Conservation (phyloP, 306 rosid genomes). For the Cicer yamashitae region DNA sequence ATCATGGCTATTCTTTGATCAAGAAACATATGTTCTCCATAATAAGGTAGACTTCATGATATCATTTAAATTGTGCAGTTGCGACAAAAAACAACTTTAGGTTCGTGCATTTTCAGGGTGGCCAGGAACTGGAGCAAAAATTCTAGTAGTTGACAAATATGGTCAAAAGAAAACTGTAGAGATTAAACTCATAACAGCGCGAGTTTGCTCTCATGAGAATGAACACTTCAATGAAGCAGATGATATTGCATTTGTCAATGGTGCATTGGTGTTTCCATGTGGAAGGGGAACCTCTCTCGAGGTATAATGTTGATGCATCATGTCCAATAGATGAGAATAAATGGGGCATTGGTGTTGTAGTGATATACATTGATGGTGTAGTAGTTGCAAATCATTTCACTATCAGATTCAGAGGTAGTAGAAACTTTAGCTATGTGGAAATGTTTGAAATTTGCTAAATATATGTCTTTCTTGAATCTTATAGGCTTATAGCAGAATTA, state of each 20-base stretch:
- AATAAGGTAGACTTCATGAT: conserved; percentile 68
- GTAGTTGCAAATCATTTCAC: too few species aligned
- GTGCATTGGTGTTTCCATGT: conserved; percentile 75
- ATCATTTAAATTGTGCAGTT: conserved; percentile 45
- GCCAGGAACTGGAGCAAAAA: conserved; percentile 90
- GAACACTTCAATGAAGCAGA: conserved; percentile 53
- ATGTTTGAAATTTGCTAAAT: too few species aligned
- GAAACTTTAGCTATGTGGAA: too few species aligned
- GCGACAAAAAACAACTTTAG: conserved; percentile 66
- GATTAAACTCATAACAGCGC: conserved; percentile 78
- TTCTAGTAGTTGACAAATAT: conserved; percentile 56
- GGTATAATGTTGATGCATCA: conserved; percentile 47
- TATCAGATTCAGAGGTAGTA: too few species aligned
- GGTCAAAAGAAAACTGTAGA: conserved; percentile 62
- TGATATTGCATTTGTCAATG: conserved; percentile 59
- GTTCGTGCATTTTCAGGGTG: conserved; percentile 99
- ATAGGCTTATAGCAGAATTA: too few species aligned
- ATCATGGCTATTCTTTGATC: conserved; percentile 76
- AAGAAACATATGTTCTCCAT: conserved; percentile 75
- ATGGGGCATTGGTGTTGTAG: too few species aligned
- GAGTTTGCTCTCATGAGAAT: conserved; percentile 55
- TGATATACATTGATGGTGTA: too few species aligned
- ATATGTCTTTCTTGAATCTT: too few species aligned
- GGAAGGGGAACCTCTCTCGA: conserved; percentile 70
- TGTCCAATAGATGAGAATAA: too few species aligned